Conservation (phyloP, 176 grass and related monocot species). For the Oryza meyeriana region DNA sequence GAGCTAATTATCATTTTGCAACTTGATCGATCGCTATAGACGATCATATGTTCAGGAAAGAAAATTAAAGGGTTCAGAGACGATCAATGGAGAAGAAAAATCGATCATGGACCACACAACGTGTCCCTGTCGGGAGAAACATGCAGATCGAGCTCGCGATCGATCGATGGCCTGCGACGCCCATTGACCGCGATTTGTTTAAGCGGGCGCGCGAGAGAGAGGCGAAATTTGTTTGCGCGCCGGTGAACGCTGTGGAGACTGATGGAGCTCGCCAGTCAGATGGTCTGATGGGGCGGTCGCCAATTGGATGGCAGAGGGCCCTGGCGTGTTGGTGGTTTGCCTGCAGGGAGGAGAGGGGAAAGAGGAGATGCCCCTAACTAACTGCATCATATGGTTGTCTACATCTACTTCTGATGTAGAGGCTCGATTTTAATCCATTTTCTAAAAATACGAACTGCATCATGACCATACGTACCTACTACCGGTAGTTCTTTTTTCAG, state of each 20-base stretch:
- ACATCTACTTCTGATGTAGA: no score
- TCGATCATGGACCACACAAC: conserved; percentile 40
- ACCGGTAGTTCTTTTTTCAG: no score
- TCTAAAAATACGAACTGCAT: no score
- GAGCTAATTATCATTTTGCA: conserved; percentile 24
- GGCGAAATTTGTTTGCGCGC: conserved; percentile 4
- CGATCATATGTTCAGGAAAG: neutral
- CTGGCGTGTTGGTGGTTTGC: conserved; percentile 28
- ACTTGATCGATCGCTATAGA: conserved; percentile 24
- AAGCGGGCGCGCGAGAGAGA: neutral
- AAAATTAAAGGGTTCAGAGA: neutral
- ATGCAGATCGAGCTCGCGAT: neutral
- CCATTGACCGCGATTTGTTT: conserved; percentile 48
- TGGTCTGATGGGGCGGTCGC: neutral
- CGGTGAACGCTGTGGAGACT: neutral
- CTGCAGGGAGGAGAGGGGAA: neutral
- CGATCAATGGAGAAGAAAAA: neutral
- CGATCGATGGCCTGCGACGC: conserved; percentile 6
- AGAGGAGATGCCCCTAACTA: conserved; percentile 30
- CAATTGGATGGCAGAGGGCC: conserved; percentile 26
- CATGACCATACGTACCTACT: no score
- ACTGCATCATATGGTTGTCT: conserved; percentile 33
- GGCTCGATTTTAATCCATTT: no score
- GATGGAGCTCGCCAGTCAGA: neutral
- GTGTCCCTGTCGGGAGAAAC: conserved; percentile 57